Base-by-base conservation (phyloP, 2,329 filamentous ascomycete species). In the Exophiala viscosa region DNA sequence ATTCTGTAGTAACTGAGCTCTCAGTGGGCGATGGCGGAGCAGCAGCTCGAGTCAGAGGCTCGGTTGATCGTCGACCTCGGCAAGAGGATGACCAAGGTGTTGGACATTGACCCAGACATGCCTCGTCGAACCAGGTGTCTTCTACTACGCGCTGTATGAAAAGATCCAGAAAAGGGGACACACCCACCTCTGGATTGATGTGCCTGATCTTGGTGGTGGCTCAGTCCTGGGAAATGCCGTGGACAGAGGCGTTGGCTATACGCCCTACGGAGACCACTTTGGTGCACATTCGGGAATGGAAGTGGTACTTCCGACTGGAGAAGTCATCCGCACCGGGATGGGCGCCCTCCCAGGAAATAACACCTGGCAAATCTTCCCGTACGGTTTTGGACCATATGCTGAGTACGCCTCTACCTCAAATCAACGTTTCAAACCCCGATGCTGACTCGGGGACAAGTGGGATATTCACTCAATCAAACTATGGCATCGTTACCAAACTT, bases 251-350 rank as follows among this genome's bases (percentile, higher is more conserved):
- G 65, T 68, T 2, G 67, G 67, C 2, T 69, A 70, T 48, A 70
- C 67, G 61, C 67, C 49, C 8, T 51, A 51, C 23, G 69, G 68
- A 61, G 70, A 75, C 23, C 75, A 77, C 48, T 73, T 70, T 59
- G 69, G 71, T 56, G 68, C 69, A 53, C 70, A 75, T 43, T 73
- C 67, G n/a, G 72, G 72, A 1, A 62, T 74, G 57, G 72, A 74
- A 52, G 67, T 75, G 5, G 70, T 74, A 2, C 60, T 74, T 1
- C 70, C 72, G 0, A 66, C 63, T 8, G 70, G 70, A 1, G 60
- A 66, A 23, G 54, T 74, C 3, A 57, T 71, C 7, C 62, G 71
- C 13, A 73, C 70, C 1, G 71, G 70, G 2, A 73, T 73, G 70
- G 71, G 71, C 2, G 62, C 60, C n/a, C 55, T 61, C 28, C 45